Percentiles rank a stretch among this genome's conserved stretches.
Evolutionary conservation across 2,329 filamentous ascomycete genomes (phyloP).

Genomic region (Ophiobolus disseminans): DNA sequence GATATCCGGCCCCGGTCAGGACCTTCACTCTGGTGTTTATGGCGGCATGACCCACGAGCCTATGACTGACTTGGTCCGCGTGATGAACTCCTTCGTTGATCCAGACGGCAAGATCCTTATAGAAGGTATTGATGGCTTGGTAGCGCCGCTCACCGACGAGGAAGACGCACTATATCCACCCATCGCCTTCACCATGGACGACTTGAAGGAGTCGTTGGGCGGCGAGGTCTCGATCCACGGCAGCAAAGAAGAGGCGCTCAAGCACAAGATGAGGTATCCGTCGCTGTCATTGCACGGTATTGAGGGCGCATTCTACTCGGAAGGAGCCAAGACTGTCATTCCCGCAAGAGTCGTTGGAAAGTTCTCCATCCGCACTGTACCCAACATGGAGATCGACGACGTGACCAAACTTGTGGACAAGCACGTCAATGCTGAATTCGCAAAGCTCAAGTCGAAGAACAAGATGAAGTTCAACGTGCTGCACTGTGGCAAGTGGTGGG

Average conservation of each 20-base stretch:
- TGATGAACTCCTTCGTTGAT: conserved; percentile 86
- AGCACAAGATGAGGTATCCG: conserved; percentile 95
- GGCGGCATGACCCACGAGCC: conserved; percentile 96
- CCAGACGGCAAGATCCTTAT: conserved; percentile 91
- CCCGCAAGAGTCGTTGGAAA: conserved; percentile 97
- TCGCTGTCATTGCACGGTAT: conserved; percentile 93
- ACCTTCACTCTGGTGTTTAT: conserved; percentile 96
- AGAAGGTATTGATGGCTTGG: conserved; percentile 91
- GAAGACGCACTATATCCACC: conserved; percentile 86
- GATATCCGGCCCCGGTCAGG: conserved; percentile 87
- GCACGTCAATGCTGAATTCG: conserved; percentile 83
- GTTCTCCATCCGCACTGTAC: conserved; percentile 97
- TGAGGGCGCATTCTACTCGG: conserved; percentile 91
- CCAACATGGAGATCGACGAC: conserved; percentile 92
- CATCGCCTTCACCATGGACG: conserved; percentile 96
- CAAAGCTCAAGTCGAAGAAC: conserved; percentile 91
- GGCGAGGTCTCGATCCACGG: conserved; percentile 85
- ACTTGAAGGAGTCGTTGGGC: conserved; percentile 88
- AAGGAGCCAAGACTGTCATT: conserved; percentile 97
- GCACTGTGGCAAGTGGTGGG: conserved; percentile 99
- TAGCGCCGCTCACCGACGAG: conserved; percentile 84
- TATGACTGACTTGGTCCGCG: conserved; percentile 90
- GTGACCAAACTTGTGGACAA: conserved; percentile 87
- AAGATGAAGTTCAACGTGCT: conserved; percentile 79
- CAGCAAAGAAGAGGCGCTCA: conserved; percentile 90